Evolutionary conservation across 139 green algal species (phyloP).

Genomic region (Tetradesmus lagerheimii): DNA sequence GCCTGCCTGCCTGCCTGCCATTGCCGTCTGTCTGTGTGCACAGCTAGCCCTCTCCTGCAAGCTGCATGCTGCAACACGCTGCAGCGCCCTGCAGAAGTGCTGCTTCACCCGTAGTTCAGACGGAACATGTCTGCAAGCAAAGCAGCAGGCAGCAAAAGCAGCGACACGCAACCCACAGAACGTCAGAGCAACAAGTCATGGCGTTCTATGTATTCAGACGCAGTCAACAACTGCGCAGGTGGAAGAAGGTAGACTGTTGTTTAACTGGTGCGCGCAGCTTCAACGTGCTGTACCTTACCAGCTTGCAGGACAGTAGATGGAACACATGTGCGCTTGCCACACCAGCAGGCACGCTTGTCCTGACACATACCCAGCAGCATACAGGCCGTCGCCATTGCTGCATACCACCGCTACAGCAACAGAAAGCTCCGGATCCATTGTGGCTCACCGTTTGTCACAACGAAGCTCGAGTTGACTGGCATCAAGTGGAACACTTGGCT

Average conservation of each 20-base stretch:
- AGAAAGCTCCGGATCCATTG: background rate
- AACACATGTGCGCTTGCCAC: too few relatives aligned
- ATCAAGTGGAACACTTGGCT: constrained; percentile 95
- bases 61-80: background rate
- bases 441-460: constrained; percentile 87
- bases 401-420: background rate
- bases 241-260: too few relatives aligned
- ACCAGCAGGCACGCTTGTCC: too few relatives aligned
- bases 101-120: constrained; percentile 78
- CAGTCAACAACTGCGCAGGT: background rate
- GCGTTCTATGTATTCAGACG: too few relatives aligned
- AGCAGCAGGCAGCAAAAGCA: background rate
- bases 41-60: background rate
- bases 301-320: too few relatives aligned
- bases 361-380: too few relatives aligned
- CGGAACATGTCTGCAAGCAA: constrained; percentile 81
- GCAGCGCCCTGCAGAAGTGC: background rate
- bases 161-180: background rate
- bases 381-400: too few relatives aligned
- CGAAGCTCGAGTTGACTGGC: constrained; percentile 75
- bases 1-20: background rate
- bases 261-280: too few relatives aligned
- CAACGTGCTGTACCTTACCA: too few relatives aligned
- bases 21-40: background rate
- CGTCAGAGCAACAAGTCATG: background rate